Evolutionary conservation across 352 stramenopile species (phyloP), one percentile per base, ranked within the genome.

Genomic region (Pythium volutum): DNA sequence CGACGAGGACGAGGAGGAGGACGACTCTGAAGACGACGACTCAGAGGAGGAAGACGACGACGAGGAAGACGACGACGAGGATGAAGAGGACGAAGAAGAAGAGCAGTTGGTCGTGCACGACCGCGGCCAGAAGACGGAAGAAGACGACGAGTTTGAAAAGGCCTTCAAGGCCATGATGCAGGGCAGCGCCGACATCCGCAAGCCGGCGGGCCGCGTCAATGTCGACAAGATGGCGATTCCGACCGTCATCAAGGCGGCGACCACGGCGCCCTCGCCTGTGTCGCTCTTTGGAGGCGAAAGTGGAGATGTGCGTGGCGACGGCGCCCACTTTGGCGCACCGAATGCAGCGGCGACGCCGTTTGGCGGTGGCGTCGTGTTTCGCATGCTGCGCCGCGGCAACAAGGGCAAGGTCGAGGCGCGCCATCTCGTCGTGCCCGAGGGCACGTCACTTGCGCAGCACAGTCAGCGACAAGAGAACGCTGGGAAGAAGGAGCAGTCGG

Each of bases 351-450:
- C 46, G 4, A 58, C 25, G 33, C 76, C 67, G 66, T 58, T 75
- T 65, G 56, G 66, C 16, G 60, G 72, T 41, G 88, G 81, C 9
- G 84, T 96, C 18, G 74, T 90, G 27, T 98, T 98, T 64, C 95
- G 97, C 29, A 87, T 99, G 62, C 69, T 99, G 8, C 97, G 97
- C 61, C 93, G 96, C 48, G 96, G 97, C 20, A 98, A 97, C 75
- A 98, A 98, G 75, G 97, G 97, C 62, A 98, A 98, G 64, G 83
- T 98, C 55, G 97, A 99, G 62, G 91, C 96, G 1, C 95, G 97
- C 25, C 76, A 95, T 49, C 69, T 99, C 42, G 61, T 98, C 16
- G 94, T 99, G 16, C 95, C 96, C 0, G 86, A 90, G 47, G 85
- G 85, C 29, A 98, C 95, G 22, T 98, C 94, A 49, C 73, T 99